Conservation (phyloP, 208 protist species). For the Leishmania martiniquensis region DNA sequence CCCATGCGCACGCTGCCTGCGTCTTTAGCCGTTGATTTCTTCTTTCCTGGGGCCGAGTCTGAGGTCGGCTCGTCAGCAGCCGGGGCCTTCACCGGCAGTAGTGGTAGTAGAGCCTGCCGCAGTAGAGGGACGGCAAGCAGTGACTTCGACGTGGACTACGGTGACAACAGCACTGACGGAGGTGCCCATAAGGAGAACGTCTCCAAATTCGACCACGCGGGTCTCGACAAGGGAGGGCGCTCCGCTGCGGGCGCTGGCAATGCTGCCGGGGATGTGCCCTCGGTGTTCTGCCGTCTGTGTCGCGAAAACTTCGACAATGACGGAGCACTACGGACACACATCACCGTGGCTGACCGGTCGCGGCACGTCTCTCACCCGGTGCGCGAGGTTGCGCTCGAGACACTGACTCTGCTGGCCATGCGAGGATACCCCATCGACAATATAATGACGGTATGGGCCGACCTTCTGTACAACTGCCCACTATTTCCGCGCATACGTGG, state of each 20-base stretch:
- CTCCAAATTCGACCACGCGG: neutral
- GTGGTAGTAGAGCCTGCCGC: neutral
- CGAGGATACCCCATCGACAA: slow-evolving; percentile 82
- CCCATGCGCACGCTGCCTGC: slow-evolving; percentile 23
- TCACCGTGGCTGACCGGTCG: slow-evolving; percentile 32
- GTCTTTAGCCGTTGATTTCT: neutral
- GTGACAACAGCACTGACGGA: neutral
- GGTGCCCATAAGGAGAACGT: neutral
- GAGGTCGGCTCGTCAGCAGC: neutral
- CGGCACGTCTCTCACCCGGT: slow-evolving; percentile 61
- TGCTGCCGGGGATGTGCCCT: neutral
- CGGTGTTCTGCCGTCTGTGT: slow-evolving; percentile 63
- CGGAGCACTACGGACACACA: slow-evolving; percentile 40
- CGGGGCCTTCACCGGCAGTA: neutral
- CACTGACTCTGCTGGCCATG: slow-evolving; percentile 53
- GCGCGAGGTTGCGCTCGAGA: slow-evolving; percentile 76
- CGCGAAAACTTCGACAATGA: slow-evolving; percentile 48
- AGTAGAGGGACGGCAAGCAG: neutral
- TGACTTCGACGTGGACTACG: neutral
- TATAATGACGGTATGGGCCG: slow-evolving; percentile 64
- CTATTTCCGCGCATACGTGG: slow-evolving; percentile 55
- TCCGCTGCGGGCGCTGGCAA: neutral
- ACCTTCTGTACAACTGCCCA: slow-evolving; percentile 51
- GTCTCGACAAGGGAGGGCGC: neutral
- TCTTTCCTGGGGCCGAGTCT: slow-evolving; percentile 1